These are phyloP conservation scores for Monilinia laxa DNA, from an alignment of 2,329 filamentous ascomycete species.

Conservation along the genomic window DNA sequence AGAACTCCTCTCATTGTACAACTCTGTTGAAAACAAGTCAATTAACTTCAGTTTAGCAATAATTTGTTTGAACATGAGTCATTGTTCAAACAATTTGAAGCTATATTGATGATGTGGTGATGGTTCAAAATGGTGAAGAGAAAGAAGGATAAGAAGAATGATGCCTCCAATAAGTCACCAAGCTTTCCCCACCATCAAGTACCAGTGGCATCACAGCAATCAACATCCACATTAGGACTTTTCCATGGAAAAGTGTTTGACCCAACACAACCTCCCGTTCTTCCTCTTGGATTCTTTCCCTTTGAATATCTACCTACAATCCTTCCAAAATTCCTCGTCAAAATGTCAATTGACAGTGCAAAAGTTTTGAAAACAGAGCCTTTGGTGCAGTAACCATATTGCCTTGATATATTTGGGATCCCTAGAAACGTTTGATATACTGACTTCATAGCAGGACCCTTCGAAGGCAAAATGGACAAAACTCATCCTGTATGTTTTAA, in stretches of 20 bases:
- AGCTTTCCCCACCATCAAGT: slow-evolving; percentile 7
- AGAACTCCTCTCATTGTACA: background rate
- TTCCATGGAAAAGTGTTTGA: slow-evolving; percentile 11
- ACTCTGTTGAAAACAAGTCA: background rate
- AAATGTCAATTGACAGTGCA: slow-evolving; percentile 16
- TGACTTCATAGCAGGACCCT: slow-evolving; percentile 27
- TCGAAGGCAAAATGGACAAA: slow-evolving; percentile 59
- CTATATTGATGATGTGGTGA: background rate
- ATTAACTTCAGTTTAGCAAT: background rate
- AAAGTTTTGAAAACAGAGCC: slow-evolving; percentile 21
- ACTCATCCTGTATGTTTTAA: slow-evolving; percentile 51
- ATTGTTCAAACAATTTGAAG: background rate
- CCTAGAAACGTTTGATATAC: background rate
- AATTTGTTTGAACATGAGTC: background rate
- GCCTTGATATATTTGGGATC: too few relatives aligned
- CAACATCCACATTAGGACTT: slow-evolving; percentile 20
- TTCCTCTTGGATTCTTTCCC: background rate
- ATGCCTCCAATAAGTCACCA: background rate
- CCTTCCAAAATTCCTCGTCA: background rate
- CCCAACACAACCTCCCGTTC: background rate
- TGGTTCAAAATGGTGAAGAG: slow-evolving; percentile 8
- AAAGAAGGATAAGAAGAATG: slow-evolving; percentile 4
- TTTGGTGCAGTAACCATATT: slow-evolving; percentile 10
- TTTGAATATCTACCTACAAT: background rate
- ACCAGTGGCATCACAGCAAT: slow-evolving; percentile 3